Evolutionary conservation across 2,329 filamentous ascomycete species (phyloP), one percentile per base, ranked within the genome.

Genomic region (Decorospora gaudefroyi): DNA sequence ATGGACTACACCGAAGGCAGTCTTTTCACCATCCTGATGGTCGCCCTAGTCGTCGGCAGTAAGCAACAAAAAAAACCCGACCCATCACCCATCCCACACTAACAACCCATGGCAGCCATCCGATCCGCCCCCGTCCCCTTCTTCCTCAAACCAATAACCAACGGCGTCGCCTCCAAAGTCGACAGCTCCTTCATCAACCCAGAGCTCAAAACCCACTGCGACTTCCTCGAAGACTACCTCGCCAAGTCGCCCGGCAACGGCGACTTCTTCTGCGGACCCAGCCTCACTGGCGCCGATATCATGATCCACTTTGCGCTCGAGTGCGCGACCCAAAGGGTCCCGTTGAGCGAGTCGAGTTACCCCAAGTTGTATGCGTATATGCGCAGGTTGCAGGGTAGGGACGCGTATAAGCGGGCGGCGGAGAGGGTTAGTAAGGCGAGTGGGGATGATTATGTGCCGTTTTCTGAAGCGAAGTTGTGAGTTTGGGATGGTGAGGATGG

Each of bases 1-100:
- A 81, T 96, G 77, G 87, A 96, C 67, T 96, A 91, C 69, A 78
- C 82, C 4, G 92, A 96, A 72, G 92, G 91, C 8, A 88, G 82
- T 49, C 72, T 96, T 49, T 93, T 95, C 85, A 80, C 83, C 0
- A 74, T 83, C 33, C 68, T 93, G 51, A 71, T 91, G 1, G 70
- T 88, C 49, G 73, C 77, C 10, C 64, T 93, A 11, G 72, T 95
- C 17, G 73, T 87, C 13, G 64, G 35, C 73, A 74, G 57, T 30
- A 43, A 37, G 49, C 41, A 16, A n/a, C n/a, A n/a, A n/a, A n/a
- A n/a, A n/a, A 0, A 21, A n/a, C 13, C 10, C 19, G 6, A 17
- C 19, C 1, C 21, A 29, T 8, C 2, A 15, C 13, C n/a, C 10
- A 8, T 15, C 18, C 5, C 15, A 13, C 19, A 25, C 39, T 53